Conservation (phyloP, 805 yeast species). For the Saccharomycopsis fibuligera region DNA sequence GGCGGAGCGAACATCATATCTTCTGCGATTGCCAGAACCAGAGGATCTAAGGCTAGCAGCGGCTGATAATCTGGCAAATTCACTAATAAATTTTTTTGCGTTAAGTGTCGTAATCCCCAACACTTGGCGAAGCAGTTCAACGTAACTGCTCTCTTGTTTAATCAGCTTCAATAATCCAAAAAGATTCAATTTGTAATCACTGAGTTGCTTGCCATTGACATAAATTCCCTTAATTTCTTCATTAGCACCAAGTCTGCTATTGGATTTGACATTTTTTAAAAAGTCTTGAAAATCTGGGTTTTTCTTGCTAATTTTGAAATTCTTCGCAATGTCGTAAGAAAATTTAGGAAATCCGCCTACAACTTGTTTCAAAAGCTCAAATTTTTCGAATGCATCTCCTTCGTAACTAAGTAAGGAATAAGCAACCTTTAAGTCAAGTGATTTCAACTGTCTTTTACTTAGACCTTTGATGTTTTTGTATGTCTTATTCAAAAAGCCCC, state of each 20-base stretch:
- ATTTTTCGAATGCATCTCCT: constrained; percentile 26
- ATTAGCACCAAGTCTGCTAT: constrained; percentile 34
- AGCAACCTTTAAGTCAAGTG: constrained; percentile 37
- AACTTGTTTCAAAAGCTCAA: constrained; percentile 34
- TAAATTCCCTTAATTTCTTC: constrained; percentile 44
- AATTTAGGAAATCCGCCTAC: constrained; percentile 51
- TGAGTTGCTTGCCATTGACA: constrained; percentile 61
- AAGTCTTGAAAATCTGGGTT: constrained; percentile 24
- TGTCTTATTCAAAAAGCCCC: constrained; percentile 24
- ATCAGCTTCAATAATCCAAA: constrained; percentile 36
- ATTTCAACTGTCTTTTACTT: constrained; percentile 29
- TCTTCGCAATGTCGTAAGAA: constrained; percentile 34
- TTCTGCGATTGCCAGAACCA: constrained; percentile 11
- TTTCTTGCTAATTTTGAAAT: constrained; percentile 18
- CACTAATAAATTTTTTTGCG: constrained; percentile 34
- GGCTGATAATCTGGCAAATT: constrained; percentile 32
- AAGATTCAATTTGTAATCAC: constrained; percentile 38
- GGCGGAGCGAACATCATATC: constrained; percentile 13
- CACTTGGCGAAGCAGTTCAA: constrained; percentile 23
- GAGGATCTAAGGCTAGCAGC: constrained; percentile 16
- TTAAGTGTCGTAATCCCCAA: constrained; percentile 30
- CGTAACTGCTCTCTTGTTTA: constrained; percentile 31
- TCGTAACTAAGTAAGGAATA: constrained; percentile 20
- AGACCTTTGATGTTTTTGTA: constrained; percentile 30
- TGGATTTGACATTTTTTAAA: constrained; percentile 26